phyloP scores from a whole-genome alignment of 805 yeast species.

The Nakazawaea ernobii region DNA sequence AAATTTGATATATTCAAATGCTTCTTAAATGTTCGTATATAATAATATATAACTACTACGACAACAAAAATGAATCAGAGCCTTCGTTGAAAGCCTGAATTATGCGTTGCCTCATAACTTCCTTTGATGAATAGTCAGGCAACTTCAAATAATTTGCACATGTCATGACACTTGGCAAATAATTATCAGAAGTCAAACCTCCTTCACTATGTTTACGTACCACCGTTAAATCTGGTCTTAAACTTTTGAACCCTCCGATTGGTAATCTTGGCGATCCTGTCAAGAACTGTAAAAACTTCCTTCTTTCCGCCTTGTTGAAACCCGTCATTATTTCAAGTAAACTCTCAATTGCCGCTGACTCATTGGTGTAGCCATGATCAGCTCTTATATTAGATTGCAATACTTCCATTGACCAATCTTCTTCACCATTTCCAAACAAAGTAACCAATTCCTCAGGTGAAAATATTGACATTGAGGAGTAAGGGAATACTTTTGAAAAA shows the following conservation, averaged over 20 bases:
- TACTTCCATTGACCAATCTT: conserved; percentile 78
- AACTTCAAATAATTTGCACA: conserved; percentile 92
- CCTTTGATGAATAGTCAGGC: conserved; percentile 70
- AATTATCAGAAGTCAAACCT: conserved; percentile 63
- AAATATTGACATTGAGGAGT: conserved; percentile 62
- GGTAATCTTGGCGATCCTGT: conserved; percentile 95
- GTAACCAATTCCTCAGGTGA: conserved; percentile 67
- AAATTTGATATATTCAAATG: neutral
- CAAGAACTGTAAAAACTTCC: conserved; percentile 76
- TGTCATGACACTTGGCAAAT: conserved; percentile 95
- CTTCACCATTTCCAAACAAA: conserved; percentile 72
- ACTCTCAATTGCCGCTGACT: conserved; percentile 55
- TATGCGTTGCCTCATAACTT: conserved; percentile 53
- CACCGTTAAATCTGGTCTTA: conserved; percentile 80
- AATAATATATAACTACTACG: conserved; percentile 31
- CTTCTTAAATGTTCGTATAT: neutral
- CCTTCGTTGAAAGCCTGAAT: conserved; percentile 80
- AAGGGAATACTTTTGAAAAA: conserved; percentile 78
- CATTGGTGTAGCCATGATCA: conserved; percentile 82
- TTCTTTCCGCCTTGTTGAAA: conserved; percentile 49
- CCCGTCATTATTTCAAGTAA: conserved; percentile 57
- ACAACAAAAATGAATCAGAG: conserved; percentile 76
- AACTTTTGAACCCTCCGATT: conserved; percentile 83
- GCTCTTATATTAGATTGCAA: conserved; percentile 62
- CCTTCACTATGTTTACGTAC: conserved; percentile 80